phyloP scores from a whole-genome alignment of 345 rosid species.

The Firmiana major region DNA sequence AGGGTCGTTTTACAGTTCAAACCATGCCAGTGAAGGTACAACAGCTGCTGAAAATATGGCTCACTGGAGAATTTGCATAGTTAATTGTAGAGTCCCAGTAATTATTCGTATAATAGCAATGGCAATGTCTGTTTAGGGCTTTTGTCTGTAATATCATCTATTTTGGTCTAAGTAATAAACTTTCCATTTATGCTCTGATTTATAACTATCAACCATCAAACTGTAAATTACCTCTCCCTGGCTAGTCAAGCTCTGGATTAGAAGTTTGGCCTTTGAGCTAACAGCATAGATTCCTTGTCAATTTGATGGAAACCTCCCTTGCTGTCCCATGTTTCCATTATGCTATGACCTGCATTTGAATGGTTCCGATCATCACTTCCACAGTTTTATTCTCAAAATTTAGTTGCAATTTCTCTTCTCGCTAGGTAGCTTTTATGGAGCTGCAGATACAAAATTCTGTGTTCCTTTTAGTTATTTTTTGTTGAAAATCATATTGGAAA shows the following conservation, averaged over 20 bases:
- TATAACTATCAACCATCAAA: neutral
- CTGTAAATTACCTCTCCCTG: neutral
- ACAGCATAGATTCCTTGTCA: neutral
- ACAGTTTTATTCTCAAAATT: neutral
- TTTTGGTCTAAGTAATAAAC: neutral
- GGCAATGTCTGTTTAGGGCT: neutral
- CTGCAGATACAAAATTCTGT: neutral
- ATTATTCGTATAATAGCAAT: neutral
- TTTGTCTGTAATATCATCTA: neutral
- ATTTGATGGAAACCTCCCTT: neutral
- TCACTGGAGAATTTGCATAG: neutral
- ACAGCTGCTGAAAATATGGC: neutral
- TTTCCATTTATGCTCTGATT: neutral
- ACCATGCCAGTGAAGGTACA: neutral
- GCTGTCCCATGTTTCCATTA: neutral
- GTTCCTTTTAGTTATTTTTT: neutral
- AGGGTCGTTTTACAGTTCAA: neutral
- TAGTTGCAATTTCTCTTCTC: neutral
- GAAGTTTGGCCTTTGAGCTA: neutral
- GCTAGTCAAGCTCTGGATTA: neutral
- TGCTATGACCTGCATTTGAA: neutral
- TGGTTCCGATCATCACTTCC: neutral
- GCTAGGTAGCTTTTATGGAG: neutral
- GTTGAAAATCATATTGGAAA: neutral
- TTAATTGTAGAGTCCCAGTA: neutral